phyloP scores from a whole-genome alignment of 441 rosid species.

The Geranium incanum region DNA sequence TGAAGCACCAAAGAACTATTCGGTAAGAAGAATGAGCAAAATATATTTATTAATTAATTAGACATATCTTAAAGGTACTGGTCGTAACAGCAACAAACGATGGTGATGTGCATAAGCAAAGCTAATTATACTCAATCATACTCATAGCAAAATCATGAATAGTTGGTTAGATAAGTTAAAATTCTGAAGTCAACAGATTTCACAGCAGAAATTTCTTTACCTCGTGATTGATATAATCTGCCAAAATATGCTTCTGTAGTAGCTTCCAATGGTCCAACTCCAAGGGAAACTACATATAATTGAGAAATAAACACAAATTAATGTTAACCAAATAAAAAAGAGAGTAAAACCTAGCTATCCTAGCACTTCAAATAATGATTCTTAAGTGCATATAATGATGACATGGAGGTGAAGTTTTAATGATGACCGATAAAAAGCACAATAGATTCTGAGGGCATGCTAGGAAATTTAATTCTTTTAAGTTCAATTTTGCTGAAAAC shows the following conservation, averaged over 20 bases:
- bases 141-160: constrained; percentile 5
- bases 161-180: constrained; percentile 5
- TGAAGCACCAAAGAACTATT: constrained; percentile 10
- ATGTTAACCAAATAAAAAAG: constrained; percentile 14
- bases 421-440: neutral
- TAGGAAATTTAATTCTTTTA: neutral
- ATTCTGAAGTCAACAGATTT: constrained; percentile 5
- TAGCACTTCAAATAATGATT: constrained; percentile 3
- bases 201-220: constrained; percentile 33
- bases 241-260: constrained; percentile 69
- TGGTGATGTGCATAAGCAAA: constrained; percentile 1
- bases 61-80: neutral
- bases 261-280: constrained; percentile 87
- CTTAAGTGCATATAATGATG: constrained; percentile 2
- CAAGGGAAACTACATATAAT: constrained; percentile 60
- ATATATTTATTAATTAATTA: neutral
- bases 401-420: neutral
- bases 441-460: neutral
- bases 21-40: constrained; percentile 12
- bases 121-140: constrained; percentile 3
- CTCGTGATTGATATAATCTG: constrained; percentile 79
- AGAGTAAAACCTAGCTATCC: constrained; percentile 16
- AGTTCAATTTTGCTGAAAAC: neutral
- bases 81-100: neutral
- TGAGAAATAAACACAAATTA: constrained; percentile 12